These are phyloP conservation scores for Solanum lignicaule DNA, from an alignment of 257 asterid genomes.

Conservation along the genomic window DNA sequence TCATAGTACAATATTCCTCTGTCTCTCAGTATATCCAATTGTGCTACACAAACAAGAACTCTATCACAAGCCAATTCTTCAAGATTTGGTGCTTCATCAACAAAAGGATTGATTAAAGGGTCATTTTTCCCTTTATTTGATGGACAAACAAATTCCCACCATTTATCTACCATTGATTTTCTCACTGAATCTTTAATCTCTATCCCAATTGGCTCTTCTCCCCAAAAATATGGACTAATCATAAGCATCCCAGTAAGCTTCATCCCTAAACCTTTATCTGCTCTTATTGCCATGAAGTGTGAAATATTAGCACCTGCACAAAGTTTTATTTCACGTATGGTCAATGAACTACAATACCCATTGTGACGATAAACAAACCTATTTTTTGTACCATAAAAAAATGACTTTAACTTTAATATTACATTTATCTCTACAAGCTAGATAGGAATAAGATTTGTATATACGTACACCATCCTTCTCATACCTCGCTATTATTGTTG, in stretches of 20 bases:
- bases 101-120: constrained; percentile 65
- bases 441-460: no score
- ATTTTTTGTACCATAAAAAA: neutral
- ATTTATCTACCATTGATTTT: constrained; percentile 54
- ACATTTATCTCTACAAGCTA: no score
- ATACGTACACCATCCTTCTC: neutral
- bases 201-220: constrained; percentile 42
- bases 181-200: constrained; percentile 37
- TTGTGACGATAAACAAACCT: neutral
- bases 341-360: neutral
- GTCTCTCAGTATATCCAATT: constrained; percentile 54
- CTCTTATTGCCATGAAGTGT: constrained; percentile 44
- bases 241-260: constrained; percentile 30
- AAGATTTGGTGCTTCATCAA: constrained; percentile 13
- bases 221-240: constrained; percentile 81
- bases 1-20: constrained; percentile 48
- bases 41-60: constrained; percentile 53
- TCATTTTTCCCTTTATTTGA: constrained; percentile 50
- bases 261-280: neutral
- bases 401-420: no score
- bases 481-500: no score
- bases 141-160: constrained; percentile 69
- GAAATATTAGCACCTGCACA: constrained; percentile 63
- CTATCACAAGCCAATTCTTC: constrained; percentile 25
- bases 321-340: neutral